A percentile compares a stretch with the other conserved stretches of the same genome.
These are phyloP conservation scores for Penicillium simplicissimum DNA, from an alignment of 495 filamentous ascomycete genomes.

Conservation along the genomic window DNA sequence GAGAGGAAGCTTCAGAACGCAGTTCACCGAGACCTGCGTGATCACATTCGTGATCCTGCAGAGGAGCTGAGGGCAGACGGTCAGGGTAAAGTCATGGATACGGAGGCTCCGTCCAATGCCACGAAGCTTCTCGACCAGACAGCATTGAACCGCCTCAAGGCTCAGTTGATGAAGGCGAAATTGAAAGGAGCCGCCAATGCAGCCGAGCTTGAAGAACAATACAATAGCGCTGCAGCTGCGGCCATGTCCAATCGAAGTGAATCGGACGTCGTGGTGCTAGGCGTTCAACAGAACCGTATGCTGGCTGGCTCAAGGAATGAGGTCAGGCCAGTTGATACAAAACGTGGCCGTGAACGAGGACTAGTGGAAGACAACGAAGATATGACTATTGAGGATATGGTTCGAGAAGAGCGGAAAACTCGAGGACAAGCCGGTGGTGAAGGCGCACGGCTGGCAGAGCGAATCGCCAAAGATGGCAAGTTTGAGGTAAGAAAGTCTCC, in stretches of 20 bases:
- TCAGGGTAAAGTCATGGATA: conserved; percentile 47
- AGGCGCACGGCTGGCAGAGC: conserved; percentile 78
- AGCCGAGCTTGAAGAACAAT: conserved; percentile 78
- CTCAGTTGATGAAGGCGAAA: conserved; percentile 92
- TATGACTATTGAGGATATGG: conserved; percentile 95
- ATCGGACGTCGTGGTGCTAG: conserved; percentile 73
- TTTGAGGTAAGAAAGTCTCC: conserved; percentile 60
- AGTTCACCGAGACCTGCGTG: conserved; percentile 35
- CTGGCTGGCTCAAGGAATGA: conserved; percentile 73
- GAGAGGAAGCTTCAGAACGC: conserved; percentile 64
- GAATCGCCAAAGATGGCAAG: conserved; percentile 88
- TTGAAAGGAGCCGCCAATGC: conserved; percentile 71
- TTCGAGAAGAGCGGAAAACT: conserved; percentile 85
- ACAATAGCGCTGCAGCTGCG: conserved; percentile 66
- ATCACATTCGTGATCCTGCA: conserved; percentile 36
- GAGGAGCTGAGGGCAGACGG: conserved; percentile 47
- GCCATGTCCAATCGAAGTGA: conserved; percentile 58
- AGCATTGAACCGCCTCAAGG: conserved; percentile 83
- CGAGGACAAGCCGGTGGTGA: conserved; percentile 78
- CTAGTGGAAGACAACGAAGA: conserved; percentile 87
- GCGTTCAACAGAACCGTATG: conserved; percentile 86
- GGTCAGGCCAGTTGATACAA: conserved; percentile 71
- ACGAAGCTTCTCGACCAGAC: conserved; percentile 67
- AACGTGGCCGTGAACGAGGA: conserved; percentile 77
- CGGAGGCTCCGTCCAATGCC: conserved; percentile 37